These are phyloP conservation scores for Leishmania amazonensis DNA, from an alignment of 208 protist genomes.

Conservation along the genomic window DNA sequence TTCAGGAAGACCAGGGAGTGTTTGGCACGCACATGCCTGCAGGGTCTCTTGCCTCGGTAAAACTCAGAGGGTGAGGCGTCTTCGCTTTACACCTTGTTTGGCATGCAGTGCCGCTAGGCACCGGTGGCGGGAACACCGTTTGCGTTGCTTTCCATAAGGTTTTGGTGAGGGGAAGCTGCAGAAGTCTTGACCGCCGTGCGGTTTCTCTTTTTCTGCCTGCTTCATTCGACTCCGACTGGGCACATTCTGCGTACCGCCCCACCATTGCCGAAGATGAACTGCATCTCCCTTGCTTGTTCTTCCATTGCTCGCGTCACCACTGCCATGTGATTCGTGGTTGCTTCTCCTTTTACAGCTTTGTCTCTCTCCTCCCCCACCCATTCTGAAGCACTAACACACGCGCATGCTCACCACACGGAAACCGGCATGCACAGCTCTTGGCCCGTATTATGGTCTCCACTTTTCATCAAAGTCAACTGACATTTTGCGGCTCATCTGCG, in stretches of 20 bases:
- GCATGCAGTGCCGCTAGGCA: not conserved
- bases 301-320: not conserved
- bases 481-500: not conserved
- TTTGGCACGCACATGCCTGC: not conserved
- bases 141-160: not conserved
- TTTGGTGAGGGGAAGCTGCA: not conserved
- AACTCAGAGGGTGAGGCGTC: not conserved
- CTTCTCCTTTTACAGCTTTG: constrained; percentile 5
- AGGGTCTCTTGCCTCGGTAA: not conserved
- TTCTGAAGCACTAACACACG: not conserved
- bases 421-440: not conserved
- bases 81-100: not conserved
- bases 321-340: not conserved
- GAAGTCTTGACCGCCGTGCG: not conserved
- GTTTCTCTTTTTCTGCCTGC: not conserved
- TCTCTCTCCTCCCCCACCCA: not conserved
- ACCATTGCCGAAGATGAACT: not conserved
- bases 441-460: not conserved
- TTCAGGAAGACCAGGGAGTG: not conserved
- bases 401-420: not conserved
- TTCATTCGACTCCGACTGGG: not conserved
- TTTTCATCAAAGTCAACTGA: not conserved
- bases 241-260: not conserved
- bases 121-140: not conserved
- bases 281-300: not conserved